Base-by-base conservation (phyloP, 2,329 filamentous ascomycete species). In the Diplodia mutila region DNA sequence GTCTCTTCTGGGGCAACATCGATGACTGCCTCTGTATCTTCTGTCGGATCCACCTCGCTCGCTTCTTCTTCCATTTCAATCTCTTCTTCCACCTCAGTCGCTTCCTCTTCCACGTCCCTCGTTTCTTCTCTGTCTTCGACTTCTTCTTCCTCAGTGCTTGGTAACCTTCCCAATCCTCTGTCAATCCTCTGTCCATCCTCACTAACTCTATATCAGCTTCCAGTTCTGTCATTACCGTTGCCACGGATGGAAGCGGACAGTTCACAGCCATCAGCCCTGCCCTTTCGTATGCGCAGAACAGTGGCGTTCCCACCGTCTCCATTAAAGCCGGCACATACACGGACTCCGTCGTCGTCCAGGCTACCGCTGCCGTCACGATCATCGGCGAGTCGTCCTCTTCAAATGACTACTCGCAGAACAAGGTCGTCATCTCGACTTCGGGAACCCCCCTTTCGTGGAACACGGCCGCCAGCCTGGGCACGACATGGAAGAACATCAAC, bases 251-350 rank as follows among this genome's bases (percentile, higher is more conserved):
- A 34, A 79, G 75, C 25, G 81, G 78, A 23, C 80, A 83, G 57
- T 84, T 80, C 67, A 82, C 81, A 18, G 80, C 77, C 12, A 83
- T 85, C 70, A 78, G 77, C 61, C 75, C 79, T 18, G 82, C 82
- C 32, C 76, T 84, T 21, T 73, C 77, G 3, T 81, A 80, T 34
- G 83, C 83, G 0, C 78, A 82, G 69, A 76, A 71, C 61, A 78
- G 77, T 61, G 77, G 73, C 1, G 75, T 80, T 25, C 76, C 82
- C 1, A 83, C 82, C 0, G 80, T 85, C 1, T 77, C 79, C 14
- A 75, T 84, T 21, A 75, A 79, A 5, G 76, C 81, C 1, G 83
- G 82, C 16, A 83, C 80, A 0, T 85, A 84, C 67, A 77, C 77
- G 7, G 81, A 84, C 65, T 74, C 76, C 7, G 72, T 84, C 27